Conservation (phyloP, 805 yeast species). For the Metschnikowia henanensis region DNA sequence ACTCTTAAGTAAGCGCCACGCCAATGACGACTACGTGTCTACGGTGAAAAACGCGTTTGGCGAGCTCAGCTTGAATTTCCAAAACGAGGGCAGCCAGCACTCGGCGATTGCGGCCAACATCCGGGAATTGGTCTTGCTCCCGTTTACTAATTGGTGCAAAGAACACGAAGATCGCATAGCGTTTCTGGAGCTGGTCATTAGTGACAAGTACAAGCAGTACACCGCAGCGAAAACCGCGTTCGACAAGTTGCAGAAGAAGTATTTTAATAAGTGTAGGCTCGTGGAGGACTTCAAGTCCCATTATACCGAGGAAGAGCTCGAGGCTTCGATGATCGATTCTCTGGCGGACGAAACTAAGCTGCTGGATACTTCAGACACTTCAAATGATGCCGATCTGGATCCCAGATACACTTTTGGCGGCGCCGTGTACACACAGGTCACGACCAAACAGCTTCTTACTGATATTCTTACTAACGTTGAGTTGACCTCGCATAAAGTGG, state of each 20-base stretch:
- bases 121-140: conserved; percentile 58
- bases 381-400: conserved; percentile 21
- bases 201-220: conserved; percentile 51
- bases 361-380: conserved; percentile 15
- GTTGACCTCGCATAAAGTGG: conserved; percentile 53
- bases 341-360: conserved; percentile 4
- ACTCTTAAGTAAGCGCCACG: conserved; percentile 43
- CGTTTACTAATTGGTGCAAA: conserved; percentile 72
- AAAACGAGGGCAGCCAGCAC: conserved; percentile 58
- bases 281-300: conserved; percentile 63
- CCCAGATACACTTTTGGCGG: conserved; percentile 33
- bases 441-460: conserved; percentile 33
- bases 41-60: conserved; percentile 62
- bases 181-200: conserved; percentile 55
- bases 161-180: conserved; percentile 70
- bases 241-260: conserved; percentile 61
- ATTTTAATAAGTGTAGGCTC: conserved; percentile 75
- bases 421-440: conserved; percentile 26
- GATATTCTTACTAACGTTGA: conserved; percentile 46
- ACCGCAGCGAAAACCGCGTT: conserved; percentile 47
- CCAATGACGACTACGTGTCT: conserved; percentile 58
- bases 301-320: conserved; percentile 44
- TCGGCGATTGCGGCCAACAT: conserved; percentile 62
- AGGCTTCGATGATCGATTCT: conserved; percentile 18
- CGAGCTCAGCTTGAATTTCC: conserved; percentile 55